Percentiles rank a stretch among this genome's conserved stretches.
Evolutionary conservation across 257 asterid genomes (phyloP).

Genomic region (Solanum gandarillasii): DNA sequence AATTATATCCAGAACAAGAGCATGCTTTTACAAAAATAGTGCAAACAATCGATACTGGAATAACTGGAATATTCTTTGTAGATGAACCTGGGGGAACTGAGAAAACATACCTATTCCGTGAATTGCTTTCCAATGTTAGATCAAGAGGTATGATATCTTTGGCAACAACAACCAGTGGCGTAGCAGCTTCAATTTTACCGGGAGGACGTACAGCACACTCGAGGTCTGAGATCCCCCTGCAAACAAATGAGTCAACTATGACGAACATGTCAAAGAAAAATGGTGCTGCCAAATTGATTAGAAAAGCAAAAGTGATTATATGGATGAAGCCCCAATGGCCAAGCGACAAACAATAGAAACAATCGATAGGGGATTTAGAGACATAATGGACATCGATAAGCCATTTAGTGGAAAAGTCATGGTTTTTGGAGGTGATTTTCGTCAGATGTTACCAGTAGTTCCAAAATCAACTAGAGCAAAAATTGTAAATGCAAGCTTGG

Average conservation of each 20-base stretch:
- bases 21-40: not conserved
- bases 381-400: not conserved
- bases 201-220: not conserved
- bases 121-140: not conserved
- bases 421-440: not conserved
- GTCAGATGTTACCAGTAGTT: not conserved
- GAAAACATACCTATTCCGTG: no score
- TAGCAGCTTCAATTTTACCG: no score
- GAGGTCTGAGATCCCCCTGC: not conserved
- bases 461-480: not conserved
- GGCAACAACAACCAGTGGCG: not conserved
- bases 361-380: not conserved
- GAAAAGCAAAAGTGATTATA: not conserved
- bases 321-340: not conserved
- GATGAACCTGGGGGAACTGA: not conserved
- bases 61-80: no score
- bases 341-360: no score
- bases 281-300: no score
- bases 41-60: no score
- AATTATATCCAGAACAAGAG: not conserved
- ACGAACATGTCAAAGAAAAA: no score
- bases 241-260: not conserved
- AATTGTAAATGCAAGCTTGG: not conserved
- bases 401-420: not conserved
- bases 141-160: not conserved